phyloP scores from a whole-genome alignment of 108 stramenopile genomes.

The Epithemia pelagica region DNA sequence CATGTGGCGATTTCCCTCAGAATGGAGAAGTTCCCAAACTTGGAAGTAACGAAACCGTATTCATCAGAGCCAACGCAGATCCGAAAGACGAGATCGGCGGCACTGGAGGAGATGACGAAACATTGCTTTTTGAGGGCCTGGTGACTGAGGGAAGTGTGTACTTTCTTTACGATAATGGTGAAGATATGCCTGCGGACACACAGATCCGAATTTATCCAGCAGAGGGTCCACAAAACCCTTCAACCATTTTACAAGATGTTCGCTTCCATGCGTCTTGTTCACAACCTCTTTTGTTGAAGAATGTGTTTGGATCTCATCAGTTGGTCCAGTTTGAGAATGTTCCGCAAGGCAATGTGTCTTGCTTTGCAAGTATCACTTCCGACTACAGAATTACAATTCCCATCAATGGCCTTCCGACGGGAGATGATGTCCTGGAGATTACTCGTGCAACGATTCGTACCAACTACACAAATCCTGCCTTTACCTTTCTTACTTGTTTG shows the following conservation, averaged over 20 bases:
- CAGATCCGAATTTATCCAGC: neutral
- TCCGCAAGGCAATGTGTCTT: constrained; percentile 5
- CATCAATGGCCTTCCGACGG: neutral
- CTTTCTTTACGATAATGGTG: neutral
- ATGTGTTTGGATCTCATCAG: constrained; percentile 7
- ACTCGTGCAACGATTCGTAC: neutral
- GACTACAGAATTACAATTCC: neutral
- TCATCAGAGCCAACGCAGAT: neutral
- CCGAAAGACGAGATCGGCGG: neutral
- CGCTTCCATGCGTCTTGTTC: constrained; percentile 4
- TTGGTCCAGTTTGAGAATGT: constrained; percentile 2
- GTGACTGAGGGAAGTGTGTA: neutral
- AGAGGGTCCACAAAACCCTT: neutral
- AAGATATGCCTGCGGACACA: neutral
- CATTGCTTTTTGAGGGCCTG: neutral
- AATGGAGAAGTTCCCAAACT: neutral
- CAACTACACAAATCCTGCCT: neutral
- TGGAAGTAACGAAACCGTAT: neutral
- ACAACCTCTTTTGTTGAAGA: neutral
- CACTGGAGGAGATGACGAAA: neutral
- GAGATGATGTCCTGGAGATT: neutral
- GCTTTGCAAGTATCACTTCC: neutral
- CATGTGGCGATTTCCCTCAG: neutral
- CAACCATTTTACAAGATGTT: constrained; percentile 6
- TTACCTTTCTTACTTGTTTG: neutral